Evolutionary conservation across 2,329 filamentous ascomycete species (phyloP).

Genomic region (Sarocladium brachiariae): DNA sequence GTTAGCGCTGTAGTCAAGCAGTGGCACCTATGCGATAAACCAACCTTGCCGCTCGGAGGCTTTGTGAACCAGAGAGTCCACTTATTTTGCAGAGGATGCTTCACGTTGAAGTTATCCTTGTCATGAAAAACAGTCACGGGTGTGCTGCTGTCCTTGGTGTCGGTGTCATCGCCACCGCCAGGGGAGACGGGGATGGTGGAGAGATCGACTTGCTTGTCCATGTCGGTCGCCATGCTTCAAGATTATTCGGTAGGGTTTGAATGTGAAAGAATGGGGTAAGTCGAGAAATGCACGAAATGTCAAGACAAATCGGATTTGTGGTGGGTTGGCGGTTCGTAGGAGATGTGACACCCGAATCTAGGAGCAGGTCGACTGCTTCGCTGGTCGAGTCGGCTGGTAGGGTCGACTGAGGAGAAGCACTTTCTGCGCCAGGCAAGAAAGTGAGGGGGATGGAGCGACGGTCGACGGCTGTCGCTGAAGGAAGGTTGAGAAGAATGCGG

Average conservation of each 20-base stretch:
- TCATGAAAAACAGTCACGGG: conserved; percentile 95
- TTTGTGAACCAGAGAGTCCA: conserved; percentile 99
- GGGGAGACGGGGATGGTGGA: conserved; percentile 63
- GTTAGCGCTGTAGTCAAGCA: conserved; percentile 16
- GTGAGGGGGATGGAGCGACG: neutral
- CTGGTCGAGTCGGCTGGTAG: neutral
- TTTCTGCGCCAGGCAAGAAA: conserved; percentile 13
- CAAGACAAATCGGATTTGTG: neutral
- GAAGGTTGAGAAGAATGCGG: conserved; percentile 5
- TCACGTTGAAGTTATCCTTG: conserved; percentile 98
- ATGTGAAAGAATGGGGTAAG: conserved; percentile 4
- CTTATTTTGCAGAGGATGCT: conserved; percentile 93
- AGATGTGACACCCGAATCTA: neutral
- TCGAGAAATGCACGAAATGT: neutral
- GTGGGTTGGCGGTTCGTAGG: neutral
- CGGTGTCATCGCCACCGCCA: conserved; percentile 51
- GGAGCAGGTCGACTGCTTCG: conserved; percentile 12
- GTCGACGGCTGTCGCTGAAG: neutral
- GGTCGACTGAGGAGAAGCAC: neutral
- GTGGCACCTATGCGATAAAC: neutral
- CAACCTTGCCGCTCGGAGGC: conserved; percentile 87
- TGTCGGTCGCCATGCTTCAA: conserved; percentile 20
- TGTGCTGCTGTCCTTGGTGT: conserved; percentile 47
- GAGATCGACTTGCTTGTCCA: conserved; percentile 56
- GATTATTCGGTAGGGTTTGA: neutral